Evolutionary conservation across 2,329 filamentous ascomycete genomes (phyloP).

Genomic region (Diaporthe velutina): DNA sequence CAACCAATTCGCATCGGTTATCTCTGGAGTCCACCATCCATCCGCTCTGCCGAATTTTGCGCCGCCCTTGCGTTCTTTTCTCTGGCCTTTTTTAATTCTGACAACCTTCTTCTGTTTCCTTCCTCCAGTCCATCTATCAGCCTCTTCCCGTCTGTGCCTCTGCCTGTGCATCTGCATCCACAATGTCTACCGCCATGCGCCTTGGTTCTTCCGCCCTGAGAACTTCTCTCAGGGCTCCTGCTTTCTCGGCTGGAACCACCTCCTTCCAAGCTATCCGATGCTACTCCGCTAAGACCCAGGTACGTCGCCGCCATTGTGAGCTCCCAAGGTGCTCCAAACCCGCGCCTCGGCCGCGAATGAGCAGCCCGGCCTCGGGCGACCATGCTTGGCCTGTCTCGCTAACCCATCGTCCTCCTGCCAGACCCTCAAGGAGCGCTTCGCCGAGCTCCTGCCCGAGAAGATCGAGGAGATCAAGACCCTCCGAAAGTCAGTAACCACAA

Average conservation of each 20-base stretch:
- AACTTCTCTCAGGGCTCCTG: conserved; percentile 76
- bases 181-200: conserved; percentile 88
- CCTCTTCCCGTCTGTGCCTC: conserved; percentile 44
- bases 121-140: conserved; percentile 45
- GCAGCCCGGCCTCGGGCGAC: neutral
- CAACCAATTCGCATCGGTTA: conserved; percentile 28
- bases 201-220: conserved; percentile 86
- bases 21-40: conserved; percentile 30
- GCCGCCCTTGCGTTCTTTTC: conserved; percentile 46
- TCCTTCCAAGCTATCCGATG: conserved; percentile 87
- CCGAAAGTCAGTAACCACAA: conserved; percentile 78
- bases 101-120: conserved; percentile 51
- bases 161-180: conserved; percentile 49
- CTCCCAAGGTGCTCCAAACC: neutral
- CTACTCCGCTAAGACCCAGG: conserved; percentile 95
- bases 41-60: conserved; percentile 40
- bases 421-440: conserved; percentile 99
- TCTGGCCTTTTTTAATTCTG: conserved; percentile 48
- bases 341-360: neutral
- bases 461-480: conserved; percentile 98
- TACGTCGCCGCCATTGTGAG: conserved; percentile 55
- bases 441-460: conserved; percentile 94
- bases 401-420: conserved; percentile 53
- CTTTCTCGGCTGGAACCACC: conserved; percentile 76
- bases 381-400: conserved; percentile 41